Base-by-base conservation (phyloP, 768 basidiomycete species). In the Xerocomus spinulosus region DNA sequence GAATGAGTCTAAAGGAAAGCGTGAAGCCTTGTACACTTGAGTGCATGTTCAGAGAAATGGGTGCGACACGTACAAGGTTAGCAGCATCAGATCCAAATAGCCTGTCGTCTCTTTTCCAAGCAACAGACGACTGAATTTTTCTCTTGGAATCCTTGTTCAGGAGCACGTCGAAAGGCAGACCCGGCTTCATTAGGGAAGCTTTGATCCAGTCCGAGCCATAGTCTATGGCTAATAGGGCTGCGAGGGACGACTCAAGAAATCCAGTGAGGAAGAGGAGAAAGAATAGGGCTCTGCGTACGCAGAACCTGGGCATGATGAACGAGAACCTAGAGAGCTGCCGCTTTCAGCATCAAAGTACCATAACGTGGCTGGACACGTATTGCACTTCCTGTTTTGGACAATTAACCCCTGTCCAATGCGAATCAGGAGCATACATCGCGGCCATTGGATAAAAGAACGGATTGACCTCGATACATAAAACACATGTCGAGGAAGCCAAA, bases 191-290 rank as follows among this genome's bases (percentile, higher is more conserved):
- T 48, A 98, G 73, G 4, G 93, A 94, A 24, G 92, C 90, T 69
- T 97, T 99, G 62, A 94, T 97, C 79, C 85, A 94, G 70, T 98
- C 96, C 15, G 90, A 81, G 63, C 96, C 96, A 79, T 96, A 97
- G 81, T 99, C 96, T 61, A 99, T 90, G 17, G 94, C 94, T 40
- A 99, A 80, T 12, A 98, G 79, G 3, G 93, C 82, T 18, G 85
- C 87, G 34, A 79, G 68, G n/a, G 74, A 70, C 35, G 71, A 62
- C 37, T 65, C 49, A 44, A 65, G 44, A 32, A 61, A 18, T 13
- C 34, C 53, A 18, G 56, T n/a, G 43, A 68, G 40, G 28, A 67
- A 38, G 15, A 59, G 12, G 29, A 65, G 42, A 24, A 67, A 32
- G 8, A 57, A 60, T 21, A 68, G 9, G 13, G 44, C 61, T 53